A percentile compares a stretch with the other conserved stretches of the same genome.
Conservation (phyloP, 768 basidiomycete genomes). For the Naganishia vaughanmartiniae region DNA sequence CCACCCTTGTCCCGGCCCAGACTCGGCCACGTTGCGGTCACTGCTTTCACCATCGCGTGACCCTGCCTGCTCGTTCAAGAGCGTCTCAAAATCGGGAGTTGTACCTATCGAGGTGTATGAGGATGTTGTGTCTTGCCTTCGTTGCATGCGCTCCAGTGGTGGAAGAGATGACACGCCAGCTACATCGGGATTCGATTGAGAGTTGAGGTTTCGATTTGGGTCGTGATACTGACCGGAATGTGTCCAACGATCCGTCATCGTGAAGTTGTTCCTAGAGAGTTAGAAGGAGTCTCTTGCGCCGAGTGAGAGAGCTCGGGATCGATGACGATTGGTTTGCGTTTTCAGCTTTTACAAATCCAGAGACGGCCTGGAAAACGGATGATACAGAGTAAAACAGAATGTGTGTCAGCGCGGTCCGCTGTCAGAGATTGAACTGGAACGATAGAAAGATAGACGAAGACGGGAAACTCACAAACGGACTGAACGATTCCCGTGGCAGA, state of each 20-base stretch:
- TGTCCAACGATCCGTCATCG: not conserved
- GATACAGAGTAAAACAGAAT: no score
- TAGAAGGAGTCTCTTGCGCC: not conserved
- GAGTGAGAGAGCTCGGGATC: no score
- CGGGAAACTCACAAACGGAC: not conserved
- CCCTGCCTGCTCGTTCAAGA: slow-evolving; percentile 15
- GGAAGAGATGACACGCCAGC: not conserved
- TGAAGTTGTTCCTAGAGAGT: not conserved
- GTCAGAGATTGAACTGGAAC: no score
- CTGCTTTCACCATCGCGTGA: slow-evolving; percentile 6
- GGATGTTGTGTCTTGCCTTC: slow-evolving; percentile 20
- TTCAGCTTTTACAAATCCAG: no score
- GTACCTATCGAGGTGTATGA: slow-evolving; percentile 20
- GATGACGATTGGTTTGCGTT: no score
- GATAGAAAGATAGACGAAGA: no score
- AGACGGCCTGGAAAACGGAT: no score
- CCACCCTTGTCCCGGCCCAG: not conserved
- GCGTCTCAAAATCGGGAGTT: slow-evolving; percentile 15
- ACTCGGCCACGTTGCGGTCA: not conserved
- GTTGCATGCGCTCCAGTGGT: slow-evolving; percentile 2
- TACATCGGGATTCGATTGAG: not conserved
- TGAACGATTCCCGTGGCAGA: not conserved
- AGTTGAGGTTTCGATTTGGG: not conserved
- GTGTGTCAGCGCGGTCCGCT: no score
- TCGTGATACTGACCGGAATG: not conserved